These are phyloP conservation scores for Starmerella floricola DNA, from an alignment of 805 yeast species.

Conservation along the genomic window DNA sequence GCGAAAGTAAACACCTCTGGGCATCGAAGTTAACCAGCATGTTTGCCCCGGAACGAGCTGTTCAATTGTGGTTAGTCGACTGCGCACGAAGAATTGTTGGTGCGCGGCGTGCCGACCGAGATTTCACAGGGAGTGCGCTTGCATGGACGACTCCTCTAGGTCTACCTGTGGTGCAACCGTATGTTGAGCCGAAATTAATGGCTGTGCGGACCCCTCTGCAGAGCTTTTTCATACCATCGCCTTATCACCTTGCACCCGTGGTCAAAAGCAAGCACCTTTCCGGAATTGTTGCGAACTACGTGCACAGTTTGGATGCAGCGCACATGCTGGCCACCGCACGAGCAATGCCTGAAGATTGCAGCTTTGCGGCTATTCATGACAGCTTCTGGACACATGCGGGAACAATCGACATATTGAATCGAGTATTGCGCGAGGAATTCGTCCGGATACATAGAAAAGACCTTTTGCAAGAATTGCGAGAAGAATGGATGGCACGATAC, in stretches of 20 bases:
- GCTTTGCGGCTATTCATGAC: constrained; percentile 87
- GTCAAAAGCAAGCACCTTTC: constrained; percentile 69
- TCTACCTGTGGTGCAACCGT: constrained; percentile 86
- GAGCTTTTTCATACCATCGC: constrained; percentile 64
- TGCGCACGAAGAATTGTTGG: constrained; percentile 64
- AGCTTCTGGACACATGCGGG: constrained; percentile 91
- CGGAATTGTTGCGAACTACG: constrained; percentile 81
- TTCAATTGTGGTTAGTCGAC: constrained; percentile 76
- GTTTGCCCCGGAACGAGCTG: constrained; percentile 4
- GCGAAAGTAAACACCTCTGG: no score
- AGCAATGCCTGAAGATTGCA: constrained; percentile 45
- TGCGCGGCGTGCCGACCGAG: constrained; percentile 53
- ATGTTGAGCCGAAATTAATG: constrained; percentile 48
- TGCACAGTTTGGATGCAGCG: constrained; percentile 84
- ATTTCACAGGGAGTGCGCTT: constrained; percentile 20
- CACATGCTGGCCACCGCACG: constrained; percentile 77
- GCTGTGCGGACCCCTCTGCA: constrained; percentile 64
- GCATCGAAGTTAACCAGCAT: neutral
- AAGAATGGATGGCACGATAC: constrained; percentile 68
- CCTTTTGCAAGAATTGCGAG: constrained; percentile 48
- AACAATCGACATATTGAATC: constrained; percentile 55
- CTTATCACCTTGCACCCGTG: constrained; percentile 60
- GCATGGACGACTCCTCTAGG: constrained; percentile 84
- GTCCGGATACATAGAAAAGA: constrained; percentile 56
- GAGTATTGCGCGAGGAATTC: constrained; percentile 56